phyloP scores from a whole-genome alignment of 768 basidiomycete species.

The Trametes cingulata region DNA sequence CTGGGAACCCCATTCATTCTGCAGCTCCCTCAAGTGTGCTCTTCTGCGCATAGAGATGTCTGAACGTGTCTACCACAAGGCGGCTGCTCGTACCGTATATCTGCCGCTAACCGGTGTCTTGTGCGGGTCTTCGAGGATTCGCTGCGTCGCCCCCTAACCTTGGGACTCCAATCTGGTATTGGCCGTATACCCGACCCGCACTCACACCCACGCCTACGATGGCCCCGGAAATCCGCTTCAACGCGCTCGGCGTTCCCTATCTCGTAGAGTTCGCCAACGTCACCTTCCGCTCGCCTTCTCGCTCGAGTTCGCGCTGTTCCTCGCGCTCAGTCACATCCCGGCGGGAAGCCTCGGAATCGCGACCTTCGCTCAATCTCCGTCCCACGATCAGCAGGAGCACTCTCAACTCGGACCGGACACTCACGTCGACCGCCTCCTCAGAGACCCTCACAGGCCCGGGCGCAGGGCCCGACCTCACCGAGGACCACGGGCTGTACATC shows the following conservation, averaged over 20 bases:
- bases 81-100: conserved; percentile 1
- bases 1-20: not conserved
- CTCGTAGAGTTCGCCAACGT: conserved; percentile 39
- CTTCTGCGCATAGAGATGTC: not conserved
- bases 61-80: conserved; percentile 20
- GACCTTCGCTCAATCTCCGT: conserved; percentile 14
- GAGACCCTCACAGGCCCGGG: conserved; percentile 20
- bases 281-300: conserved; percentile 29
- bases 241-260: conserved; percentile 36
- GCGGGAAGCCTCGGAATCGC: conserved; percentile 1
- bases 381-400: conserved; percentile 9
- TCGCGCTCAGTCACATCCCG: conserved; percentile 5
- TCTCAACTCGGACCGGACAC: conserved; percentile 14
- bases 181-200: conserved; percentile 6
- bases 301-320: conserved; percentile 13
- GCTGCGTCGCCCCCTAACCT: not conserved
- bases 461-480: not conserved
- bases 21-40: not conserved
- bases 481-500: conserved; percentile 26
- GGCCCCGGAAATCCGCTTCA: conserved; percentile 35
- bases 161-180: conserved; percentile 23
- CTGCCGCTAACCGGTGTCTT: not conserved
- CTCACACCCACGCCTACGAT: conserved; percentile 10
- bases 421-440: conserved; percentile 21
- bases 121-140: not conserved